These are phyloP conservation scores for Neoascochyta sp. DNA, from an alignment of 2,329 filamentous ascomycete species.

Conservation along the genomic window DNA sequence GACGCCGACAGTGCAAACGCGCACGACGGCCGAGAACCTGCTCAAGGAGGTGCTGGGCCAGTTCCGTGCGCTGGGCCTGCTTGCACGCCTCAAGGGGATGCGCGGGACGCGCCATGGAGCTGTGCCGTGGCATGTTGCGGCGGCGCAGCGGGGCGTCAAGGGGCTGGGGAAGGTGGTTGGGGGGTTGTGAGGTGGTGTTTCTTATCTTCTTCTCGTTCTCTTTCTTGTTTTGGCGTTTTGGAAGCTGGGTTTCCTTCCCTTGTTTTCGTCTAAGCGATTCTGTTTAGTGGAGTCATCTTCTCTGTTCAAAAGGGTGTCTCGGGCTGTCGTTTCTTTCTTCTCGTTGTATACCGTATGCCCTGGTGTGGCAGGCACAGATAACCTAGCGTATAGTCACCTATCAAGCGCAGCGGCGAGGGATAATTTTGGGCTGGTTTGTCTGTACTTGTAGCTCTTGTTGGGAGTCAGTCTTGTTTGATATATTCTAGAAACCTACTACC, in stretches of 20 bases:
- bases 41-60: conserved; percentile 67
- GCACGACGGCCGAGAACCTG: conserved; percentile 53
- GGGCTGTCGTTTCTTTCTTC: not conserved
- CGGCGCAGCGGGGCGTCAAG: conserved; percentile 64
- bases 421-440: not conserved
- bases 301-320: too few species aligned
- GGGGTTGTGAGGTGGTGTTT: not conserved
- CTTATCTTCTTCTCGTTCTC: not conserved
- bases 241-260: too few species aligned
- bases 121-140: conserved; percentile 75
- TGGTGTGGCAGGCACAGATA: too few species aligned
- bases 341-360: conserved; percentile 3
- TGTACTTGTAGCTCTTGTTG: not conserved
- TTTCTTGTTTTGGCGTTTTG: not conserved
- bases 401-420: too few species aligned
- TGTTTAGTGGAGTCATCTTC: too few species aligned
- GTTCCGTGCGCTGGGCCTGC: conserved; percentile 64
- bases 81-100: conserved; percentile 64
- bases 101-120: conserved; percentile 55
- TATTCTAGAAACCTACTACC: not conserved
- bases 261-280: too few species aligned
- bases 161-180: conserved; percentile 45
- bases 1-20: conserved; percentile 31
- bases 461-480: not conserved
- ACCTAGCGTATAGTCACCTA: too few species aligned